A percentile compares a stretch with the other conserved stretches of the same genome.
These are phyloP conservation scores for Passiflora organensis DNA, from an alignment of 345 rosid species.

Conservation along the genomic window DNA sequence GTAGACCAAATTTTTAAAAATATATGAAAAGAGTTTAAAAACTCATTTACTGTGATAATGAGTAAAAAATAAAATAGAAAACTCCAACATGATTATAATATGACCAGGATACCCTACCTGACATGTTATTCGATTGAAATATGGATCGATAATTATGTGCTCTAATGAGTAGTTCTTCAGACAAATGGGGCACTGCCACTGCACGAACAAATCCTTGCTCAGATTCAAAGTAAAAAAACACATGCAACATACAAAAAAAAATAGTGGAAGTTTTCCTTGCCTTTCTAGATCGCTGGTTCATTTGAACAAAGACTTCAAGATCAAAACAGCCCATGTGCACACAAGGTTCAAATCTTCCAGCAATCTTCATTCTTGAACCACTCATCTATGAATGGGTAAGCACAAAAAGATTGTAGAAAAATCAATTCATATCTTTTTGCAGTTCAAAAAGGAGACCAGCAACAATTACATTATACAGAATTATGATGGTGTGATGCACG, in stretches of 20 bases:
- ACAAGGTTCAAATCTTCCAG: conserved; percentile 95
- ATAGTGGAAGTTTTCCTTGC: conserved; percentile 31
- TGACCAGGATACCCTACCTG: conserved; percentile 40
- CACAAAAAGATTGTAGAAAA: too few species aligned
- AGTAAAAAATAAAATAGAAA: neutral
- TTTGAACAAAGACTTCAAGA: conserved; percentile 90
- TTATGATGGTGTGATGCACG: too few species aligned
- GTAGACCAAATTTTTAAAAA: neutral
- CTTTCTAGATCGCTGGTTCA: conserved; percentile 98
- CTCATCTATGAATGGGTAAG: conserved; percentile 52
- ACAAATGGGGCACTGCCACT: conserved; percentile 99
- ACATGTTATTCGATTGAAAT: conserved; percentile 78
- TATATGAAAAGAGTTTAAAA: neutral
- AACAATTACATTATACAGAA: too few species aligned
- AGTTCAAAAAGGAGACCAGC: too few species aligned
- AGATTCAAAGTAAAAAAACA: conserved; percentile 10
- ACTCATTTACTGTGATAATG: neutral
- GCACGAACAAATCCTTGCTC: conserved; percentile 30
- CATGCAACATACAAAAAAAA: neutral
- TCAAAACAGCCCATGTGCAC: conserved; percentile 96
- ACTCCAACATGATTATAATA: neutral
- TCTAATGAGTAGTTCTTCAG: conserved; percentile 87
- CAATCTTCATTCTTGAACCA: conserved; percentile 94
- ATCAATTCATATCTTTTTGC: too few species aligned
- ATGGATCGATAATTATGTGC: conserved; percentile 76